Conservation (phyloP, 2,329 filamentous ascomycete genomes). For the Fusarium annulatum region DNA sequence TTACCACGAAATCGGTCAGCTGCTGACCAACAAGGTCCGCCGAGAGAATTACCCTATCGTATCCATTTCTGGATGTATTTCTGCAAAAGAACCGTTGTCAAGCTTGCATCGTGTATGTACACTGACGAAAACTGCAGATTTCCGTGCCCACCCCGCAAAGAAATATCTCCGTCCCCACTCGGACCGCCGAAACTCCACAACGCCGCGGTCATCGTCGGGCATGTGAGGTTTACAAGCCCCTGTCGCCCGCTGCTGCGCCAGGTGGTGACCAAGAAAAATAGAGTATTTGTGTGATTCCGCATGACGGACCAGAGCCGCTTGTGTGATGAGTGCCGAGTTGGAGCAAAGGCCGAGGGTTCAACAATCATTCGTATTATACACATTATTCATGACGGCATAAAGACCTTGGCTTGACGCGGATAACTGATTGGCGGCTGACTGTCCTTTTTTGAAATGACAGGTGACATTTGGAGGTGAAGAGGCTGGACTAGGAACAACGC, state of each 20-base stretch:
- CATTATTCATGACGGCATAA: constrained; percentile 9
- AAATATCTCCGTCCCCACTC: constrained; percentile 26
- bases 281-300: constrained; percentile 20
- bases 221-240: constrained; percentile 15
- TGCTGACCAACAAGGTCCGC: constrained; percentile 27
- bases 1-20: constrained; percentile 5
- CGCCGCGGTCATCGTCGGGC: constrained; percentile 43
- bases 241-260: neutral
- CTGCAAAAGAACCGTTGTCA: constrained; percentile 23
- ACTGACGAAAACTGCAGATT: neutral
- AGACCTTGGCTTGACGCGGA: neutral
- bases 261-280: constrained; percentile 2
- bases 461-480: constrained; percentile 30
- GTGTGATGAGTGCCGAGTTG: neutral
- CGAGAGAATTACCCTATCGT: constrained; percentile 5
- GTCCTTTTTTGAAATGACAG: constrained; percentile 29
- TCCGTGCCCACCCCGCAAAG: constrained; percentile 21
- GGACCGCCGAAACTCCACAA: constrained; percentile 36
- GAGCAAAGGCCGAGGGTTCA: neutral
- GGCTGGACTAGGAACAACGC: constrained; percentile 21
- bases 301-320: constrained; percentile 17
- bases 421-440: constrained; percentile 18
- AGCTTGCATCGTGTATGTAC: constrained; percentile 4
- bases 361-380: constrained; percentile 1
- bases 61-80: constrained; percentile 6